A percentile compares a stretch with the other conserved stretches of the same genome.
These are phyloP conservation scores for Fusarium robinianum DNA, from an alignment of 2,329 filamentous ascomycete species.

Conservation along the genomic window DNA sequence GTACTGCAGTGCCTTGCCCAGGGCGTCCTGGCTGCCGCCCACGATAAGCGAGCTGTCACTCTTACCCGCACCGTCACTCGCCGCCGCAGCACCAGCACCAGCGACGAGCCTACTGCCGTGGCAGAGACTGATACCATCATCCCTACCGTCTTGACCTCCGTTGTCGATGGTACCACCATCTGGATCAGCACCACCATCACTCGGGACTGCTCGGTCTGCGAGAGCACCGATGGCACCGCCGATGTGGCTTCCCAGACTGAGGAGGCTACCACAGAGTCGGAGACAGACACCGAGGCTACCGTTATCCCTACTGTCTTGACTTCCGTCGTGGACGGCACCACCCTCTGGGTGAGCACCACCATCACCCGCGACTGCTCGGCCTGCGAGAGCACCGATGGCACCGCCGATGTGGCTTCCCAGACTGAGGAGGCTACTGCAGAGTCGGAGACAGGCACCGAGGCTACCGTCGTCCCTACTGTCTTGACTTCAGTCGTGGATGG, in stretches of 20 bases:
- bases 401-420: conserved; percentile 9
- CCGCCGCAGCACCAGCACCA: conserved; percentile 3
- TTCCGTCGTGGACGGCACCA: conserved; percentile 25
- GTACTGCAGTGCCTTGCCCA: conserved; percentile 30
- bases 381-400: conserved; percentile 17
- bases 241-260: conserved; percentile 17
- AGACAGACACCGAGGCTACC: conserved; percentile 23
- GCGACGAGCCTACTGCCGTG: conserved; percentile 5
- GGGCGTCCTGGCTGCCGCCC: conserved; percentile 28
- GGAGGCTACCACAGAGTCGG: conserved; percentile 16
- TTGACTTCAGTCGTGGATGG: conserved; percentile 5
- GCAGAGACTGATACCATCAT: conserved; percentile 15
- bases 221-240: background rate
- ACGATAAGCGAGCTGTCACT: conserved; percentile 20
- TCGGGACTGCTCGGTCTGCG: conserved; percentile 13
- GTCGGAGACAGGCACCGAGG: conserved; percentile 6
- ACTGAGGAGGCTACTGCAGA: conserved; percentile 10
- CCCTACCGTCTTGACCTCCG: conserved; percentile 7
- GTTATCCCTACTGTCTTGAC: conserved; percentile 23
- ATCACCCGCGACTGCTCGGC: conserved; percentile 22
- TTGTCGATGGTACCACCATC: conserved; percentile 16
- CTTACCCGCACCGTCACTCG: conserved; percentile 17
- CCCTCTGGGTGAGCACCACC: conserved; percentile 26
- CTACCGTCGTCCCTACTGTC: conserved; percentile 2
- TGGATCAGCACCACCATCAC: conserved; percentile 16